A percentile compares a stretch with the other conserved stretches of the same genome.
These are phyloP conservation scores for Geum urbanum DNA, from an alignment of 306 rosid genomes.

Conservation along the genomic window DNA sequence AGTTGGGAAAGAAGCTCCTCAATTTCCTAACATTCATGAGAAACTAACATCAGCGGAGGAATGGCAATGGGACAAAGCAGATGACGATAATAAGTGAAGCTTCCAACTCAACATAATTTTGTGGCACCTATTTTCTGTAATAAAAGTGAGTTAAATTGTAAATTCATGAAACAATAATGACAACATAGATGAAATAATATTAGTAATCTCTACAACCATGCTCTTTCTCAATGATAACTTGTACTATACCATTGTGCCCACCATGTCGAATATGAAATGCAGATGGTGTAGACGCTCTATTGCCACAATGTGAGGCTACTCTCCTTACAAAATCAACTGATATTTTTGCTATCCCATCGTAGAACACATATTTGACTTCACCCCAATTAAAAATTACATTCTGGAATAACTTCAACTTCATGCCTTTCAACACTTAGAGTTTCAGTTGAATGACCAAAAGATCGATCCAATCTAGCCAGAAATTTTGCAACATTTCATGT, in stretches of 20 bases:
- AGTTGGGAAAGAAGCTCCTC: too few relatives aligned
- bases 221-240: background rate
- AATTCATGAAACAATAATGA: too few relatives aligned
- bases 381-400: slow-evolving; percentile 15
- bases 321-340: slow-evolving; percentile 35
- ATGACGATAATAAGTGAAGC: too few relatives aligned
- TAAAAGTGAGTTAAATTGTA: too few relatives aligned
- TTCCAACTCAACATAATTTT: too few relatives aligned
- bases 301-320: slow-evolving; percentile 47
- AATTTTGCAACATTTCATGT: background rate
- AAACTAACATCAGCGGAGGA: too few relatives aligned
- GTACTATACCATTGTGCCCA: background rate
- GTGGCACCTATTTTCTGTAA: too few relatives aligned
- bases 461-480: slow-evolving; percentile 60
- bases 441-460: slow-evolving; percentile 55
- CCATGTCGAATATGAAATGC: slow-evolving; percentile 41
- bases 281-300: slow-evolving; percentile 29
- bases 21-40: too few relatives aligned
- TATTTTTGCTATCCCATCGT: slow-evolving; percentile 56
- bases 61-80: too few relatives aligned
- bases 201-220: too few relatives aligned
- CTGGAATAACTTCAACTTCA: slow-evolving; percentile 41
- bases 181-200: too few relatives aligned
- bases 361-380: slow-evolving; percentile 33
- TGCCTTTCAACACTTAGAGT: slow-evolving; percentile 30